Percentiles rank a stretch among this genome's conserved stretches.
Conservation (phyloP, 1,284 basidiomycete species). For the Schizophyllum commune region DNA sequence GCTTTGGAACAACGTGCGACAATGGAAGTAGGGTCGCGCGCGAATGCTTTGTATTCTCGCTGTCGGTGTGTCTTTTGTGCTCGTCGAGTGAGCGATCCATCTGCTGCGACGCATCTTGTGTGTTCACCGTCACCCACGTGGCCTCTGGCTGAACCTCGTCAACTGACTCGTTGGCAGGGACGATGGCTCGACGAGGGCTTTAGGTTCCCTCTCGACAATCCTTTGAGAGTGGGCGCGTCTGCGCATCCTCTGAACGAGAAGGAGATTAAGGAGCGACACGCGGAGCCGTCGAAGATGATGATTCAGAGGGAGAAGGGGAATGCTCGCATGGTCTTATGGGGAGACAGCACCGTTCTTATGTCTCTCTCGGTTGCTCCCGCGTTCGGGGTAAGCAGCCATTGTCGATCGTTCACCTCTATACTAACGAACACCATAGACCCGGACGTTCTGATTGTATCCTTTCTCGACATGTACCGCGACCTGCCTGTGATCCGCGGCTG, state of each 20-base stretch:
- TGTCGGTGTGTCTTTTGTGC: too few species aligned
- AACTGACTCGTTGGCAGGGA: too few species aligned
- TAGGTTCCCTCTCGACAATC: background rate
- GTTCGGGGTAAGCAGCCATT: constrained; percentile 47
- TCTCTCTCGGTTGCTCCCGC: constrained; percentile 56
- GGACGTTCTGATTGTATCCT: constrained; percentile 75
- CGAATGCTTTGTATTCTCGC: too few species aligned
- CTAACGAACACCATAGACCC: constrained; percentile 9
- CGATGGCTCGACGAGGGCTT: background rate
- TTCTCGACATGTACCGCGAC: constrained; percentile 83
- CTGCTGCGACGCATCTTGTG: too few species aligned
- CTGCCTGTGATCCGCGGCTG: too few species aligned
- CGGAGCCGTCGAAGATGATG: constrained; percentile 66
- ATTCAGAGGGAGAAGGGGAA: constrained; percentile 69
- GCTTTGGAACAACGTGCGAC: too few species aligned
- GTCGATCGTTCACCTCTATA: background rate
- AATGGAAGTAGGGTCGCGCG: too few species aligned
- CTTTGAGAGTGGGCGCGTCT: constrained; percentile 15
- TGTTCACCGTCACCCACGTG: too few species aligned
- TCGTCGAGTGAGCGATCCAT: too few species aligned
- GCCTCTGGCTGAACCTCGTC: too few species aligned
- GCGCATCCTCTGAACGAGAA: constrained; percentile 39
- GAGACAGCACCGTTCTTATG: background rate
- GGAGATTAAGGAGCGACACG: constrained; percentile 24
- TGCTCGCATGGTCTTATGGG: background rate